A percentile compares a stretch with the other conserved stretches of the same genome.
These are phyloP conservation scores for Plantago lanceolata DNA, from an alignment of 305 asterid genomes.

Conservation along the genomic window DNA sequence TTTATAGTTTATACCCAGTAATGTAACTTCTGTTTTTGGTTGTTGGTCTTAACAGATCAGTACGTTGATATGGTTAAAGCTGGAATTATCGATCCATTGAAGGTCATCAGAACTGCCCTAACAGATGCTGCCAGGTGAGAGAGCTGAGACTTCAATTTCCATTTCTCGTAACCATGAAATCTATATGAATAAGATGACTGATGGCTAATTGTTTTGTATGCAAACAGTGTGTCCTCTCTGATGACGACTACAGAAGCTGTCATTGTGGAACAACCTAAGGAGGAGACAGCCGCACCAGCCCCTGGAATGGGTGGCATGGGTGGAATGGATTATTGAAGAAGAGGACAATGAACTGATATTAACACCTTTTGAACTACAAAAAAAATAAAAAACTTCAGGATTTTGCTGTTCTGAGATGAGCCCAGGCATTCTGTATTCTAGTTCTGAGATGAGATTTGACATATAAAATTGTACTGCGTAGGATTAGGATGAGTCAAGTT, in stretches of 20 bases:
- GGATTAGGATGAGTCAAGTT: slow-evolving; percentile 15
- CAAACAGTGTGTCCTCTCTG: slow-evolving; percentile 63
- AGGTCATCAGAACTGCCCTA: slow-evolving; percentile 84
- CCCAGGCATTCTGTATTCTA: slow-evolving; percentile 29
- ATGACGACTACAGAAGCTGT: slow-evolving; percentile 91
- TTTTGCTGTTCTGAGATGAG: slow-evolving; percentile 19
- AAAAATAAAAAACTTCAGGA: slow-evolving; percentile 24
- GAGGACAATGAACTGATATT: neutral
- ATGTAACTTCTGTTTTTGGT: neutral
- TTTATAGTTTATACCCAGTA: neutral
- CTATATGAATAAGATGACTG: neutral
- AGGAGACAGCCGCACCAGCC: slow-evolving; percentile 42
- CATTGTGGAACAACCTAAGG: slow-evolving; percentile 66
- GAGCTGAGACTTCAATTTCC: neutral
- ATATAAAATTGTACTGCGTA: neutral
- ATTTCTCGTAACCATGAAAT: neutral
- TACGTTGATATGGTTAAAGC: slow-evolving; percentile 82
- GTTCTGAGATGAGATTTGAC: slow-evolving; percentile 19
- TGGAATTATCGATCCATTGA: slow-evolving; percentile 75
- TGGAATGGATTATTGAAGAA: slow-evolving; percentile 49
- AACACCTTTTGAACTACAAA: slow-evolving; percentile 17
- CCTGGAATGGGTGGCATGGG: slow-evolving; percentile 70
- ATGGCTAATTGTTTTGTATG: neutral
- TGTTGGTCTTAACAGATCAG: slow-evolving; percentile 42
- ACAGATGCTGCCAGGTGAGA: slow-evolving; percentile 85